Evolutionary conservation across 441 rosid species (phyloP), one percentile per base, ranked within the genome.

Genomic region (Kokia cookei): DNA sequence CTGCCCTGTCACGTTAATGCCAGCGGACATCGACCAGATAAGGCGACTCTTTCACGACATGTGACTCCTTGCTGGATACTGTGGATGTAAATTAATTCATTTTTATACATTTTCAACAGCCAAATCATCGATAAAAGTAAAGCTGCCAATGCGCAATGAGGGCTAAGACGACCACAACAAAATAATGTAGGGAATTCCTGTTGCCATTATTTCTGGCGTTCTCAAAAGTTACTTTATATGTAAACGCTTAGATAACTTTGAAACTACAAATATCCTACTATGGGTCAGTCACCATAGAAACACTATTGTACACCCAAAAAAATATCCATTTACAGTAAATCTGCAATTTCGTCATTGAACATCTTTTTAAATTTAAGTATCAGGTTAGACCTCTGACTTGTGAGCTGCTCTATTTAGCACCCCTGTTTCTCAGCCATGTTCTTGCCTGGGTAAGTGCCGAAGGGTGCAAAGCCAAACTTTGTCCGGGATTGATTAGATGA

Each of bases 1-100:
- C 55, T 96, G 99, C 79, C 99, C 98, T 1, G 84, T 90, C 68
- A 93, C 97, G 7, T 79, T 96, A 86, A 88, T 89, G 90, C 93
- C 97, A 0, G 86, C 96, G 32, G 82, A 76, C 32, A 89, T 86
- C 47, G 99, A 92, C 80, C 91, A 93, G 80, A 90, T 93, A 85
- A 84, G 99, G 82, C 86, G 99, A 86, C 90, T 96, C 73, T 96
- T 96, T 83, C 98, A 93, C 19, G 97, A 93, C 77, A 60, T 93
- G 79, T 96, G 91, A 65, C 22, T n/a, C 14, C 13, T 61, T 73
- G 9, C 48, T 35, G 60, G 57, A 37, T 62, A 14, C 51, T 5
- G n/a, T n/a, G 14, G 43, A 45, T 58, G 67, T 57, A 40, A 32
- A 59, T 59, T 45, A 72, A 27, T 58, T 22, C 35, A n/a, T 27